Percentiles rank a stretch among this genome's conserved stretches.
phyloP scores from a whole-genome alignment of 2,329 filamentous ascomycete species.

The Monosporascus sp. region DNA sequence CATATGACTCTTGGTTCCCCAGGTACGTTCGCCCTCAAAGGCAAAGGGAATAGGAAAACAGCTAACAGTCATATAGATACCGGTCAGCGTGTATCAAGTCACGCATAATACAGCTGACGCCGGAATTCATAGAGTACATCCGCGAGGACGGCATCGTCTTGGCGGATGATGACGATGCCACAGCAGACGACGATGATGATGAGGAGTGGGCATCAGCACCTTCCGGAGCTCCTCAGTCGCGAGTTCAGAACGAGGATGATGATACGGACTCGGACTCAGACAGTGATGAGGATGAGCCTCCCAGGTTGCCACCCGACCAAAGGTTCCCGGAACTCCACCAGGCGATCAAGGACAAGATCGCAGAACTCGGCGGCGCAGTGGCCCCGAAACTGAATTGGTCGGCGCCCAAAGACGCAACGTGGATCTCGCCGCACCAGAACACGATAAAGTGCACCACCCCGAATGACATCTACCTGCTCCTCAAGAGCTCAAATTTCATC shows the following conservation, averaged over 20 bases:
- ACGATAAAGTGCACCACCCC: conserved; percentile 84
- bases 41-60: background rate
- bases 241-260: conserved; percentile 28
- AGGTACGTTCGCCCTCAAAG: conserved; percentile 42
- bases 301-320: conserved; percentile 43
- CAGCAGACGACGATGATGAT: conserved; percentile 48
- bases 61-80: conserved; percentile 48
- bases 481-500: conserved; percentile 92
- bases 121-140: conserved; percentile 77
- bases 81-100: conserved; percentile 79
- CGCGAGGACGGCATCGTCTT: conserved; percentile 89
- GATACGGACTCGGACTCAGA: conserved; percentile 36
- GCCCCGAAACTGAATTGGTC: conserved; percentile 97
- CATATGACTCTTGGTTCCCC: conserved; percentile 87
- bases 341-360: conserved; percentile 69
- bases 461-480: conserved; percentile 86
- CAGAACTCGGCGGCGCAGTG: conserved; percentile 77
- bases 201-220: conserved; percentile 47
- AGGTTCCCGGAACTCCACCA: conserved; percentile 69
- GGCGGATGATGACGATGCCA: conserved; percentile 57
- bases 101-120: conserved; percentile 70
- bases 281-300: conserved; percentile 39
- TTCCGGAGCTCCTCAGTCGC: conserved; percentile 24
- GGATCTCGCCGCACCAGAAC: conserved; percentile 80
- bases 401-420: conserved; percentile 89